These are phyloP conservation scores for Clathrus columnatus DNA, from an alignment of 768 basidiomycete species.

Conservation along the genomic window DNA sequence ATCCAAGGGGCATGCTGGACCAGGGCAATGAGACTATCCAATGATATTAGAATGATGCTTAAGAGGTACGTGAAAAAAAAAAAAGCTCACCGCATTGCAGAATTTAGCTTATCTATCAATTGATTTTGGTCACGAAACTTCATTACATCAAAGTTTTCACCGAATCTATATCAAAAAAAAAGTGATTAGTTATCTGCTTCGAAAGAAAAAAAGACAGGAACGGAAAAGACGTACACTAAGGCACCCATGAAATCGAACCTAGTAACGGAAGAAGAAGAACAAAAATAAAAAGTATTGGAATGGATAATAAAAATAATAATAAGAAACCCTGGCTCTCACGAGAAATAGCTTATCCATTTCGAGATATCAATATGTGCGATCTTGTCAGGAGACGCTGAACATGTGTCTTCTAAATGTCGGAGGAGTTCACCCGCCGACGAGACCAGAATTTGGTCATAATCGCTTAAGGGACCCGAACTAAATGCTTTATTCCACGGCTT, in stretches of 20 bases:
- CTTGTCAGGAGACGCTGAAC: slow-evolving; percentile 15
- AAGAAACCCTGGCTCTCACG: background rate
- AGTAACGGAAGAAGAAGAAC: background rate
- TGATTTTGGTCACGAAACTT: slow-evolving; percentile 28
- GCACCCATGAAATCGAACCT: slow-evolving; percentile 35
- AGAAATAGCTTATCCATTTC: slow-evolving; percentile 1
- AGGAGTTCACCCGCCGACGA: background rate
- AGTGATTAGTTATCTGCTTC: background rate
- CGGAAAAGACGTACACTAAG: slow-evolving; percentile 25
- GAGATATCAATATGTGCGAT: background rate
- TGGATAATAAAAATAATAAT: background rate
- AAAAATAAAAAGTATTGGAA: background rate
- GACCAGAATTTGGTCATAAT: background rate
- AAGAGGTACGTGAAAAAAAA: too few relatives aligned
- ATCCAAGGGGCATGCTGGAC: background rate
- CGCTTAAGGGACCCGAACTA: background rate
- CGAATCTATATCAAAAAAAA: slow-evolving; percentile 23
- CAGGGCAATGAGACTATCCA: background rate
- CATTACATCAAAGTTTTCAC: slow-evolving; percentile 30
- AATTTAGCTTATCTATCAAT: slow-evolving; percentile 36
- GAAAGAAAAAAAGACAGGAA: background rate
- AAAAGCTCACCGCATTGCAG: slow-evolving; percentile 12
- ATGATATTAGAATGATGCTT: background rate
- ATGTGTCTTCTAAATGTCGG: background rate
- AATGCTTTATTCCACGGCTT: background rate